Evolutionary conservation across 495 filamentous ascomycete genomes (phyloP).

Genomic region (Penicillium dipodomyicola): DNA sequence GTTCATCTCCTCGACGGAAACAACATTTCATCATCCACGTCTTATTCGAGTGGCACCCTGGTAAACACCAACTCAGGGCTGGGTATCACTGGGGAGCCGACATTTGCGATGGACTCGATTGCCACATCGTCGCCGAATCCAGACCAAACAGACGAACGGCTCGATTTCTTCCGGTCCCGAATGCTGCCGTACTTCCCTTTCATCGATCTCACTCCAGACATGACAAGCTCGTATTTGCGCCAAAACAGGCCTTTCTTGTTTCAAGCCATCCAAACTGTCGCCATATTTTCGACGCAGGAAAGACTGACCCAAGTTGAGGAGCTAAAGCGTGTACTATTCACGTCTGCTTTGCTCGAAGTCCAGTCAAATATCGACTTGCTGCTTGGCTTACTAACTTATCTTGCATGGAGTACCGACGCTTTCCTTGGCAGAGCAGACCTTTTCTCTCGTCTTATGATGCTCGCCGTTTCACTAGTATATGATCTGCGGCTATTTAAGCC

Average conservation of each 20-base stretch:
- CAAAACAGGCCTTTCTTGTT: conserved; percentile 25
- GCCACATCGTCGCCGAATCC: neutral
- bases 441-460: conserved; percentile 31
- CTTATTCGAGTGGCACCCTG: neutral
- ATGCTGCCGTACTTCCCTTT: conserved; percentile 47
- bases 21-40: neutral
- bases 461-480: conserved; percentile 29
- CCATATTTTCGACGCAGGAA: conserved; percentile 28
- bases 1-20: neutral
- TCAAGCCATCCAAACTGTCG: conserved; percentile 27
- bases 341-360: conserved; percentile 23
- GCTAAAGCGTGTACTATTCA: conserved; percentile 25
- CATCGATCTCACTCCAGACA: conserved; percentile 26
- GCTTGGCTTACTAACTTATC: conserved; percentile 29
- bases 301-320: conserved; percentile 20
- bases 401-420: conserved; percentile 35
- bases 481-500: conserved; percentile 29
- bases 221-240: conserved; percentile 24
- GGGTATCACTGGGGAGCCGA: neutral
- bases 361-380: conserved; percentile 31
- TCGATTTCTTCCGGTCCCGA: conserved; percentile 38
- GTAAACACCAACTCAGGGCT: neutral
- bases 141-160: conserved; percentile 34
- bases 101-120: neutral
- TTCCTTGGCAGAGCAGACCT: conserved; percentile 32